phyloP scores from a whole-genome alignment of 2,329 filamentous ascomycete genomes.

The Epichloe amarillans region DNA sequence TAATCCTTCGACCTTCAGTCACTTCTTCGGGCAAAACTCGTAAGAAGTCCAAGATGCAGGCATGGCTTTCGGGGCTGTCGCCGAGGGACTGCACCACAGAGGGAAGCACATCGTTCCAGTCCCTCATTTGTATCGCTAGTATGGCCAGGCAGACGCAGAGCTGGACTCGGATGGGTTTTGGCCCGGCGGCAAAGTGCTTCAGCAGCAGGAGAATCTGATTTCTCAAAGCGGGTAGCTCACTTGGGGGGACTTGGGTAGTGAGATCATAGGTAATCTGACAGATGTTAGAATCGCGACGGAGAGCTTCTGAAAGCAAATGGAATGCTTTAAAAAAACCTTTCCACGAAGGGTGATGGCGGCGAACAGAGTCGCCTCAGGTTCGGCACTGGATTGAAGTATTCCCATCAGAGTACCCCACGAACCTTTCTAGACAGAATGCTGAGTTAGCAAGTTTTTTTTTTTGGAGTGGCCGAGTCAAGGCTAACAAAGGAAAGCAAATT shows the following conservation, averaged over 20 bases:
- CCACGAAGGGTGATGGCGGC: slow-evolving; percentile 94
- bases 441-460: slow-evolving; percentile 1
- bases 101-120: slow-evolving; percentile 85
- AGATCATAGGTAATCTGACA: slow-evolving; percentile 89
- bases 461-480: background rate
- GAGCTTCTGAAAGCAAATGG: too few species aligned
- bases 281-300: slow-evolving; percentile 1
- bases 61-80: slow-evolving; percentile 61
- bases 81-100: slow-evolving; percentile 70
- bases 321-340: slow-evolving; percentile 49
- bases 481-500: background rate
- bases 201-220: slow-evolving; percentile 73
- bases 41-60: slow-evolving; percentile 88
- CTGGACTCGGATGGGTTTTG: slow-evolving; percentile 76
- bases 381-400: slow-evolving; percentile 69
- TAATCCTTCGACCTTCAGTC: slow-evolving; percentile 98
- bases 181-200: slow-evolving; percentile 67
- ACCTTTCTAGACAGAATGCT: slow-evolving; percentile 47
- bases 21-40: slow-evolving; percentile 97
- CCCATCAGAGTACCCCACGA: slow-evolving; percentile 84
- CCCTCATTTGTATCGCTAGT: slow-evolving; percentile 88
- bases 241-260: slow-evolving; percentile 62
- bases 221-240: slow-evolving; percentile 63
- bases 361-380: slow-evolving; percentile 81
- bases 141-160: slow-evolving; percentile 90